Conservation (phyloP, 2,329 filamentous ascomycete genomes). For the Alternaria solani region DNA sequence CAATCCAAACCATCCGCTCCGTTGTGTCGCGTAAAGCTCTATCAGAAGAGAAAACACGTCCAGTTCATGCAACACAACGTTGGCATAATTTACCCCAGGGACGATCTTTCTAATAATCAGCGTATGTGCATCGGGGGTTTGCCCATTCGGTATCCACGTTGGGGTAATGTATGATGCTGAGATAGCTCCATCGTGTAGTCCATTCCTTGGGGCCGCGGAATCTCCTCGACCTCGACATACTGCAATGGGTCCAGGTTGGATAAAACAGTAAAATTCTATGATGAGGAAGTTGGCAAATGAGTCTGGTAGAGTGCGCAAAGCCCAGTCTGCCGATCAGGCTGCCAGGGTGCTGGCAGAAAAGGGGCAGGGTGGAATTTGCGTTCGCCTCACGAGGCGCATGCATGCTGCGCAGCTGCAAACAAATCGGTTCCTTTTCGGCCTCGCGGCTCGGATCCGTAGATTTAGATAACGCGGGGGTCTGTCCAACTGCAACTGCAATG, state of each 20-base stretch:
- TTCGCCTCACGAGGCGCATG: no score
- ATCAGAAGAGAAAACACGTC: neutral
- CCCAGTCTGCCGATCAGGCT: neutral
- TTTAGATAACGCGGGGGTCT: neutral
- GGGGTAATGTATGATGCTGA: neutral
- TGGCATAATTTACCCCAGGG: neutral
- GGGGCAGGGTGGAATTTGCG: neutral
- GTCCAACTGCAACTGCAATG: neutral
- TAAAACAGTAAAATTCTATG: accelerated
- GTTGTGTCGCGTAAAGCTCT: no score
- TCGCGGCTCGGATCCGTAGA: accelerated
- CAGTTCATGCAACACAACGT: neutral
- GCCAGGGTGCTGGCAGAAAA: neutral
- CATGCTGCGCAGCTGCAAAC: no score
- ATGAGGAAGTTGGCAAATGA: neutral
- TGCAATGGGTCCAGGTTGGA: neutral
- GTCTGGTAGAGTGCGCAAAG: neutral
- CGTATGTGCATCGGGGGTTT: neutral
- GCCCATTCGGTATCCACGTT: no score
- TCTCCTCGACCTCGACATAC: neutral
- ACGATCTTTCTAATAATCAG: neutral
- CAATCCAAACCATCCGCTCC: accelerated
- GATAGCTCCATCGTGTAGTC: neutral
- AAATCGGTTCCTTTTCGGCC: no score
- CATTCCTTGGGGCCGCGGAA: accelerated